Base-by-base conservation (phyloP, 495 filamentous ascomycete genomes). In the Penicillium argentinense region DNA sequence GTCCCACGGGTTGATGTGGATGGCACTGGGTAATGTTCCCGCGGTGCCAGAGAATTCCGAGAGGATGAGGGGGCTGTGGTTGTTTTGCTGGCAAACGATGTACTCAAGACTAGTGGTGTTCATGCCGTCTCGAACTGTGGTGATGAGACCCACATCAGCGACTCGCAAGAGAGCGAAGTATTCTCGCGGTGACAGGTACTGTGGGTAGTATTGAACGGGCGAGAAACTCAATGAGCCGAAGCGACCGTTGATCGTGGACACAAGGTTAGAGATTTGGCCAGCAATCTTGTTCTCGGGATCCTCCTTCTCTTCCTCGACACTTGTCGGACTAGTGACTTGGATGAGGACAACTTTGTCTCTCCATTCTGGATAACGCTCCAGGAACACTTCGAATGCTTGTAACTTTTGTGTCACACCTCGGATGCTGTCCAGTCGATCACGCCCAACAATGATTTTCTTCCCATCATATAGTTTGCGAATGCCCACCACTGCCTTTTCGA, bases 41-140 rank as follows among this genome's bases (percentile, higher is more conserved):
- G 91, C 91, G 0, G 91, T 95, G 51, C 91, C 91, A 26, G 91
- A 95, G 65, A 97, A 97, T 67, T 97, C 91, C 8, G 91, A 97
- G 6, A 97, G 77, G 49, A 97, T 96, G 28, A 97, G 72, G 9
- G 90, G 91, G 1, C 89, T 85, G 59, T 89, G 81, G 28, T 82
- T 83, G 39, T 87, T 83, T 54, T 86, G 85, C 66, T 97, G 91
- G 69, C 89, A 93, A 39, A 97, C 79, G 22, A 97, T 82, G 63
- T 95, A 97, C 66, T 97, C 91, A 39, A 97, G 66, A 62, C 88
- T 91, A 6, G 91, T 95, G 9, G 91, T 96, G 71, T 97, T 97
- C 90, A 97, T 96, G 42, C 91, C 91, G 64, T 97, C 91, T 30
- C 91, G 80, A 21, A 96, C 89, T 33, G 86, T 91, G 5, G 91